phyloP scores from a whole-genome alignment of 2,329 filamentous ascomycete species.

The Epicoccum nigrum region DNA sequence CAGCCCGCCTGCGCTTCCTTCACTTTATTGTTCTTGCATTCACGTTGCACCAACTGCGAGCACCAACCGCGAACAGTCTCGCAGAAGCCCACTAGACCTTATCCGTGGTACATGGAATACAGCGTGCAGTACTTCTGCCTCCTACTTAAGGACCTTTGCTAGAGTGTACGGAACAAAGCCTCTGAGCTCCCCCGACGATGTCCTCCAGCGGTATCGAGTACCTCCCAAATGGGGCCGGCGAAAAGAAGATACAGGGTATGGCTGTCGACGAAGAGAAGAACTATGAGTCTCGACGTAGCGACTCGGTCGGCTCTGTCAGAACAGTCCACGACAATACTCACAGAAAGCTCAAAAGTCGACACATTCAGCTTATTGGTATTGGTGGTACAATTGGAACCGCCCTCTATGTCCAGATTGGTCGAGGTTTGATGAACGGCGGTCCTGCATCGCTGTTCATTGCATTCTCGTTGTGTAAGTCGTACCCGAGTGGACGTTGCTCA shows the following conservation, averaged over 20 bases:
- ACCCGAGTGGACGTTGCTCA: neutral
- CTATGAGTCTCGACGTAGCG: conserved; percentile 31
- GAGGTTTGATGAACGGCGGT: conserved; percentile 54
- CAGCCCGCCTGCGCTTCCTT: conserved; percentile 27
- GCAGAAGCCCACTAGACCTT: conserved; percentile 1
- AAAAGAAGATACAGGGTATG: conserved; percentile 18
- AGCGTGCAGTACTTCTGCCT: conserved; percentile 43
- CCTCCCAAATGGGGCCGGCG: conserved; percentile 14
- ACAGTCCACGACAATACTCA: conserved; percentile 50
- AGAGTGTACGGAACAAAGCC: conserved; percentile 15
- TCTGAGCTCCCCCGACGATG: conserved; percentile 30
- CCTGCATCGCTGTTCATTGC: conserved; percentile 55
- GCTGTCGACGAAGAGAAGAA: conserved; percentile 37
- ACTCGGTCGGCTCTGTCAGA: conserved; percentile 35
- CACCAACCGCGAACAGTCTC: conserved; percentile 18
- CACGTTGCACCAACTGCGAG: conserved; percentile 18
- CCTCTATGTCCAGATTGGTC: conserved; percentile 55
- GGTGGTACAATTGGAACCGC: conserved; percentile 57
- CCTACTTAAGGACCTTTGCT: conserved; percentile 43
- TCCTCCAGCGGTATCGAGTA: conserved; percentile 45
- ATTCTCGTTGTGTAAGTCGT: conserved; percentile 51
- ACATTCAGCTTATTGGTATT: conserved; percentile 56
- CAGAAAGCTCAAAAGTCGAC: conserved; percentile 53
- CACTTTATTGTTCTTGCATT: conserved; percentile 1
- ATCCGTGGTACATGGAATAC: conserved; percentile 40